Percentiles rank a stretch among this genome's conserved stretches.
Evolutionary conservation across 2,329 filamentous ascomycete genomes (phyloP).

Genomic region (Grosmannia penicillata): DNA sequence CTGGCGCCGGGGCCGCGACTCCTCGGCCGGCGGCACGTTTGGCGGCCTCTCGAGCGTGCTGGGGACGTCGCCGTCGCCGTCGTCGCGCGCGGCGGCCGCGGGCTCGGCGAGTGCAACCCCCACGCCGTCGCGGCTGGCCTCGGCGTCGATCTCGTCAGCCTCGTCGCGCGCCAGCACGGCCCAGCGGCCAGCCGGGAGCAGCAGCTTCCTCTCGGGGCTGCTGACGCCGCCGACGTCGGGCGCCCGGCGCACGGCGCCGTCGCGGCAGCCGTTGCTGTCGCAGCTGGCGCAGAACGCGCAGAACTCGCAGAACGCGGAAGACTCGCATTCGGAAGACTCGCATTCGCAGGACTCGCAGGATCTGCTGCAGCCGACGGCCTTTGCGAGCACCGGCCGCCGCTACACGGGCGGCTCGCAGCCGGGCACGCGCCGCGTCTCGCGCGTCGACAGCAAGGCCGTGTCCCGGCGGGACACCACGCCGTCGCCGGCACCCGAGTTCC

Average conservation of each 20-base stretch:
- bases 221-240: constrained; percentile 79
- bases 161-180: too few species aligned
- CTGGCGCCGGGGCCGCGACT: constrained; percentile 62
- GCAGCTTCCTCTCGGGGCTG: constrained; percentile 57
- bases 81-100: constrained; percentile 5
- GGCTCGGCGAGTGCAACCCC: constrained; percentile 20
- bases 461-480: constrained; percentile 23
- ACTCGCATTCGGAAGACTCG: too few species aligned
- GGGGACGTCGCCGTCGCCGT: constrained; percentile 21
- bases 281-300: background rate
- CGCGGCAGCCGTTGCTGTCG: constrained; percentile 14
- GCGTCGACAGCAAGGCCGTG: constrained; percentile 22
- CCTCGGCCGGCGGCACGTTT: constrained; percentile 18
- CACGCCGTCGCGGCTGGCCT: constrained; percentile 46
- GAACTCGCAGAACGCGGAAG: background rate
- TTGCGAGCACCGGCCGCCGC: constrained; percentile 43
- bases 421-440: constrained; percentile 18
- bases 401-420: constrained; percentile 37
- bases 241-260: constrained; percentile 44
- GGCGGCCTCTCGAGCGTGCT: constrained; percentile 31
- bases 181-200: constrained; percentile 25
- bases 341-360: background rate
- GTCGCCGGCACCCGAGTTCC: constrained; percentile 14
- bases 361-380: constrained; percentile 39
- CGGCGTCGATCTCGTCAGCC: constrained; percentile 29